Evolutionary conservation across 2,329 filamentous ascomycete species (phyloP), one percentile per base, ranked within the genome.

Genomic region (Fusarium sororula): DNA sequence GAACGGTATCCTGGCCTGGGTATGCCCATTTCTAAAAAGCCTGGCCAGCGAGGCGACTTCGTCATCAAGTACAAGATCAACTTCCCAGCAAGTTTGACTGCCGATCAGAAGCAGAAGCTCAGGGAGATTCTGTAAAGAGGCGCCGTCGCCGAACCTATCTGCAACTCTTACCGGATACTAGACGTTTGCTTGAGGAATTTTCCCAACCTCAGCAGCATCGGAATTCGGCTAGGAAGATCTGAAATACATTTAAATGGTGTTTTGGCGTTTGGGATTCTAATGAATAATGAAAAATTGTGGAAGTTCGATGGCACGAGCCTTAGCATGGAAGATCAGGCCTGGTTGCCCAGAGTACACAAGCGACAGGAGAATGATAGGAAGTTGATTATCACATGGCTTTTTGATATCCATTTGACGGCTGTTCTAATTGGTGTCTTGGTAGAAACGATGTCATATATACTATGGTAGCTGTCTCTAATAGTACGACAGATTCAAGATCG

Each of bases 21-120:
- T 67, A 98, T 99, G 96, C 95, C 95, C 42, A 91, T 96, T 79
- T 94, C 94, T 70, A 98, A 98, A 88, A 96, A 95, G 81, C 94
- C 94, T 0, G 90, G 86, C 67, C 89, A 95, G 78, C 90, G 96
- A 64, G 96, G 96, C 30, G 94, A 98, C 80, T 94, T 99, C 75
- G 85, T 98, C 66, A 89, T 99, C 68, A 93, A 91, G 68, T 95
- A 98, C 79, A 96, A 96, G 80, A 95, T 99, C 82, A 95, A 94
- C 80, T 98, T 98, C 85, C 96, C 96, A 1, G 91, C 91, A 7
- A 91, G 84, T 45, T 83, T 99, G 83, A 96, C 94, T 8, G 65
- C 88, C 13, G 85, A 88, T 9, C 96, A 98, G 85, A 98, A 98
- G 87, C 85, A 91, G 73, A 88, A 92, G 80, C 83, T 99, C 74